These are phyloP conservation scores for Nitzschia sp. DNA, from an alignment of 108 stramenopile species.

Conservation along the genomic window DNA sequence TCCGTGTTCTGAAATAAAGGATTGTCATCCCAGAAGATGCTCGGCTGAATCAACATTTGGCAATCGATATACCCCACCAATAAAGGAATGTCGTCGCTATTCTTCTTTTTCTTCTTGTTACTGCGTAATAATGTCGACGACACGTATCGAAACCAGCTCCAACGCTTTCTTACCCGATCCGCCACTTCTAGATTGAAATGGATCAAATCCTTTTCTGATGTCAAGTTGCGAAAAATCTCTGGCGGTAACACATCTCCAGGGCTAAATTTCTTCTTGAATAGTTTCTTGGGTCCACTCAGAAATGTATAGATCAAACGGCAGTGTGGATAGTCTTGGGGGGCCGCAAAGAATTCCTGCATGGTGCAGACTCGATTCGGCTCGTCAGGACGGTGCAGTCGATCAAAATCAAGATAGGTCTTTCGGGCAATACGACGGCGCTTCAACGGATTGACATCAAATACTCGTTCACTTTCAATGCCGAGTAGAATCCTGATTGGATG, in stretches of 20 bases:
- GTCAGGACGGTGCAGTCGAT: neutral
- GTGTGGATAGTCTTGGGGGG: neutral
- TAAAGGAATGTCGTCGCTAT: neutral
- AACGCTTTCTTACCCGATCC: neutral
- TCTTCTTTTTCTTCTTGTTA: too few relatives aligned
- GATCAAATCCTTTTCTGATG: neutral
- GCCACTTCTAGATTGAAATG: neutral
- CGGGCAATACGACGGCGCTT: constrained; percentile 2
- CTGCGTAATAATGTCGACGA: too few relatives aligned
- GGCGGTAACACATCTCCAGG: neutral
- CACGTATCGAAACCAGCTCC: neutral
- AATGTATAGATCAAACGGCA: neutral
- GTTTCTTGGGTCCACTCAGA: neutral
- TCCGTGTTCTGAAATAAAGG: too few relatives aligned
- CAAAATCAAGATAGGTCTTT: constrained; percentile 5
- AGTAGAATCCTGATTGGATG: constrained; percentile 5
- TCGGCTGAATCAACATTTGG: neutral
- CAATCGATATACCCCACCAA: neutral
- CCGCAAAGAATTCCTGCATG: neutral
- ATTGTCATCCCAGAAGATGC: constrained; percentile 4
- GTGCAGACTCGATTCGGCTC: neutral
- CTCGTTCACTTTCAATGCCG: constrained; percentile 19
- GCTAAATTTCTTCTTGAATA: neutral
- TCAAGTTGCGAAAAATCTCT: neutral
- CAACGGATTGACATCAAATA: too few relatives aligned